A percentile compares a stretch with the other conserved stretches of the same genome.
phyloP scores from a whole-genome alignment of 2,329 filamentous ascomycete species.

The Helotiales sp. region DNA sequence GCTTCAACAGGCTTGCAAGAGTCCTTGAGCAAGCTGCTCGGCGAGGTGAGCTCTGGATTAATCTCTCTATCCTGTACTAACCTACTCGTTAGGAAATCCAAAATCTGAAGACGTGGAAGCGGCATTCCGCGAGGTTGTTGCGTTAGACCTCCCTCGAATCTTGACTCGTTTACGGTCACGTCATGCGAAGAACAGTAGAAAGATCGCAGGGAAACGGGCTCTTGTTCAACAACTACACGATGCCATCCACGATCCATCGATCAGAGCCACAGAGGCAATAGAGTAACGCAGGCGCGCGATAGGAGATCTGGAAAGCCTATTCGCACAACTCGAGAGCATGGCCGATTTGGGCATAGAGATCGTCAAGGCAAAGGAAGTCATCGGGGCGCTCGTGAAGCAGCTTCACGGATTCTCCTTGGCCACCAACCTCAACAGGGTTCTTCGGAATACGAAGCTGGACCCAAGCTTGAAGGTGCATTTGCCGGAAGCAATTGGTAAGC shows the following conservation, averaged over 20 bases:
- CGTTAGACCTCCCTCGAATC: slow-evolving; percentile 26
- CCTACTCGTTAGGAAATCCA: slow-evolving; percentile 2
- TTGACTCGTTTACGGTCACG: slow-evolving; percentile 27
- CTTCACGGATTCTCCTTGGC: slow-evolving; percentile 6
- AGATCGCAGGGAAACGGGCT: slow-evolving; percentile 17
- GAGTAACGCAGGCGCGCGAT: background rate
- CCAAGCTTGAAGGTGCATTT: slow-evolving; percentile 23
- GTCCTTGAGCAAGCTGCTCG: background rate
- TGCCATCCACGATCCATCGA: slow-evolving; percentile 12
- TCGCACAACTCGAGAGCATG: slow-evolving; percentile 17
- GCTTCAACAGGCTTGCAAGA: slow-evolving; percentile 4
- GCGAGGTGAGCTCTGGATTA: background rate
- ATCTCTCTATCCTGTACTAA: background rate
- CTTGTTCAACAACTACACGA: slow-evolving; percentile 17
- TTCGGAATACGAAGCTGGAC: slow-evolving; percentile 9
- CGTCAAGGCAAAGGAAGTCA: slow-evolving; percentile 2
- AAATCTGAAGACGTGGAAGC: slow-evolving; percentile 22
- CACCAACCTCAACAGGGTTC: slow-evolving; percentile 8
- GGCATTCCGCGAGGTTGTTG: slow-evolving; percentile 25
- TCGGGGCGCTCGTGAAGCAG: slow-evolving; percentile 17
- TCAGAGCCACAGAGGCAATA: slow-evolving; percentile 5
- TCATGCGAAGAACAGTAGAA: slow-evolving; percentile 13
- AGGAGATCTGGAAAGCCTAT: slow-evolving; percentile 15
- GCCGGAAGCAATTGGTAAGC: slow-evolving; percentile 32
- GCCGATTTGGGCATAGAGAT: background rate